Conservation (phyloP, 306 rosid species). For the Malus domestica region ASM211411v1 NC_041804.1:6921501-6922000, state of each 20-base stretch:
- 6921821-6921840: not conserved
- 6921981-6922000: conserved; percentile 16
- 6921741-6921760: not conserved
- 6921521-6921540: not conserved
- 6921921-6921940: conserved; percentile 10
- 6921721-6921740: conserved; percentile 14
- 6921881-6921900: not conserved
- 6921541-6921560: not conserved
- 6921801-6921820: not conserved
- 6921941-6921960: conserved; percentile 12
- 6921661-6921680: conserved; percentile 26
- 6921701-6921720: conserved; percentile 4
- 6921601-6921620: not conserved
- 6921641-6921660: conserved; percentile 26
- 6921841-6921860: not conserved
- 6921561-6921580: not conserved
- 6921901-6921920: not conserved
- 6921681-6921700: conserved; percentile 16
- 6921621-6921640: conserved; percentile 16
- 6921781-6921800: not conserved
- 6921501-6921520: not conserved
- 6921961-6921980: conserved; percentile 22
- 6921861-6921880: not conserved
- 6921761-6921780: not conserved
- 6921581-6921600: not conserved